Evolutionary conservation across 768 basidiomycete genomes (phyloP), one percentile per base, ranked within the genome.

Genomic region (Pluteus cervinus): DNA sequence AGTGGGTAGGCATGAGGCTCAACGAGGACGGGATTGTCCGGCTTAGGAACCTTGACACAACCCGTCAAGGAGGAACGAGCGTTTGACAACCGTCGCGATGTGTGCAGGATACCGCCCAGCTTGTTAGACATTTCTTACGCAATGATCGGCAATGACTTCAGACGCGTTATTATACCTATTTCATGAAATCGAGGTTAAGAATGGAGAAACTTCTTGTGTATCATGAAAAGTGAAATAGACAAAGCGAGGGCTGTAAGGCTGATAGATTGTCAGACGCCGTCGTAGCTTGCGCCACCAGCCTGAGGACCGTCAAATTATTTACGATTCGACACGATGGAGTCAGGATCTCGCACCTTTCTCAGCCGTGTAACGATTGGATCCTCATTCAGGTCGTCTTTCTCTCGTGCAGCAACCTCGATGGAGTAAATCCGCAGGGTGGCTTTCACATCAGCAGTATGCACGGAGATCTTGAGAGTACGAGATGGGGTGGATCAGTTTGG

Each of bases 211-310:
- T 17, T 15, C 15, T 26, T 5, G n/a, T n/a, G n/a, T n/a, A n/a
- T n/a, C n/a, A n/a, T n/a, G n/a, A n/a, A n/a, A n/a, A n/a, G n/a
- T n/a, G n/a, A n/a, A n/a, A n/a, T n/a, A n/a, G n/a, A n/a, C n/a
- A n/a, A n/a, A n/a, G 14, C 30, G 49, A 37, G 53, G 48, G 37
- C 54, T 42, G 40, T 25, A 23, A 34, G 28, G 29, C 24, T 37
- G 16, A 42, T 29, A 39, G 37, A 39, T 26, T 32, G 39, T 71
- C 63, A 86, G 45, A 85, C 80, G 35, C 87, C 85, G 58, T 91
- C 87, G 62, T 91, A 89, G 58, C 83, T 89, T 23, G 88, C 87
- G 39, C 87, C 88, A 47, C 87, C 87, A 46, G 84, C 87, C 87
- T 89, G 43, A 44, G 39, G 47, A n/a, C 7, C 9, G 15, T n/a